Base-by-base conservation (phyloP, 2,329 filamentous ascomycete species). In the Allantophomopsis cytisporea region DNA sequence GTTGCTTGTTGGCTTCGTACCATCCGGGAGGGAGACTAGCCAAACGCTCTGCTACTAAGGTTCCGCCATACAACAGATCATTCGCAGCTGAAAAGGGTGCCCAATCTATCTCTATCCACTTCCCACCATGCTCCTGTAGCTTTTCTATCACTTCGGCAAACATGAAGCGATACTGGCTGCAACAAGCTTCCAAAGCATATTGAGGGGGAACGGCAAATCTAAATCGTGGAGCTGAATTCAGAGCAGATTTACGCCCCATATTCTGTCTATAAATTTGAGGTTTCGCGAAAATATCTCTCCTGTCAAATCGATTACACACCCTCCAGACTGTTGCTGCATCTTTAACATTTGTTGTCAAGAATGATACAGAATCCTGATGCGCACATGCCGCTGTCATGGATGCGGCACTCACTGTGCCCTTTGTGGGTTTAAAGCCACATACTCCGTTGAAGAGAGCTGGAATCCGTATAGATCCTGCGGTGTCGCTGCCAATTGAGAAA, bases 401-500 rank as follows among this genome's bases (percentile, higher is more conserved):
- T 10, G 54, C 54, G 36, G 64, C 61, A 4, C 63, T 66, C 8
- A 70, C 55, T 1, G 65, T 65, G 3, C 66, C 65, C 49, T 65
- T 63, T 2, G 66, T 71, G 1, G 68, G 67, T 45, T 62, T 62
- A 41, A 55, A 60, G 2, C 67, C 67, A 1, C 65, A 60, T 6
- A 71, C 59, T 7, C 65, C 65, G 47, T 70, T 71, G 49, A 68
- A 66, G 0, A 60, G 60, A 16, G 66, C 60, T 7, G 67, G 67
- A 5, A 71, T 60, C 21, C 68, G 57, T 3, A 66, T 65, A 17
- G 65, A 64, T 4, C 67, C 68, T n/a, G 66, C 68, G 8, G 67
- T 71, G 44, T 67, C 13, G 73, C 68, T 20, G 63, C 65, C 3
- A 73, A 67, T n/a, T 63, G 62, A 35, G 62, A 67, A 8, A 69